These are phyloP conservation scores for Macrolepiota albuminosa DNA, from an alignment of 768 basidiomycete species.

Conservation along the genomic window DNA sequence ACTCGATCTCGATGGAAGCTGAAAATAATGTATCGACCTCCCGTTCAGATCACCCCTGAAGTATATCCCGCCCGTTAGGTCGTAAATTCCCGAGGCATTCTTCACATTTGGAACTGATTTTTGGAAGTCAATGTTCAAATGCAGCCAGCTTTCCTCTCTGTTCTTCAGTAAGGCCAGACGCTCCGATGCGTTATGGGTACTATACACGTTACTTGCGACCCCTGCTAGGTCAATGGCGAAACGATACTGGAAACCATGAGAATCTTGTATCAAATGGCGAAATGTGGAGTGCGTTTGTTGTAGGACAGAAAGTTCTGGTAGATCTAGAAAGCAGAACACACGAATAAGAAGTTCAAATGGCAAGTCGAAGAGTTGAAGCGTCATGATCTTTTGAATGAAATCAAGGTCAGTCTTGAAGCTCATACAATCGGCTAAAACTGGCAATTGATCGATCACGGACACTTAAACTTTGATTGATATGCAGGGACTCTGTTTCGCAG, in stretches of 20 bases:
- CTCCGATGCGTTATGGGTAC: conserved; percentile 8
- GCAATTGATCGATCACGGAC: no score
- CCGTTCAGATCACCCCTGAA: conserved; percentile 27
- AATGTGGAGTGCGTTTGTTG: conserved; percentile 18
- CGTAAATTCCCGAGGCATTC: conserved; percentile 32
- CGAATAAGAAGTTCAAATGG: conserved; percentile 27
- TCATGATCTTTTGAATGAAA: no score
- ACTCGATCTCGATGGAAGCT: conserved; percentile 23
- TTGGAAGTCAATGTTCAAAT: conserved; percentile 20
- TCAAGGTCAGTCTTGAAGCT: no score
- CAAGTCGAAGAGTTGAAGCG: conserved; percentile 18
- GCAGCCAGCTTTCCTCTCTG: conserved; percentile 27
- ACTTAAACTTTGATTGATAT: no score
- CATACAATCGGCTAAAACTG: no score
- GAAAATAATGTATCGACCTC: conserved; percentile 25
- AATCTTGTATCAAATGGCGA: conserved; percentile 21
- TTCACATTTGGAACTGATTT: conserved; percentile 22
- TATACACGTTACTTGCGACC: conserved; percentile 25
- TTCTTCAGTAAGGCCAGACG: conserved; percentile 22
- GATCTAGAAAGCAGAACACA: conserved; percentile 24
- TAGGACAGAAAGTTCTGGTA: conserved; percentile 21
- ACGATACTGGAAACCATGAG: conserved; percentile 27
- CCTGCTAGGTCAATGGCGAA: conserved; percentile 22
- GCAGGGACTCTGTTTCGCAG: no score
- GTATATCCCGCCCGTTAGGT: conserved; percentile 36